phyloP scores from a whole-genome alignment of 1,284 basidiomycete genomes.

The Phlebopus sp. region DNA sequence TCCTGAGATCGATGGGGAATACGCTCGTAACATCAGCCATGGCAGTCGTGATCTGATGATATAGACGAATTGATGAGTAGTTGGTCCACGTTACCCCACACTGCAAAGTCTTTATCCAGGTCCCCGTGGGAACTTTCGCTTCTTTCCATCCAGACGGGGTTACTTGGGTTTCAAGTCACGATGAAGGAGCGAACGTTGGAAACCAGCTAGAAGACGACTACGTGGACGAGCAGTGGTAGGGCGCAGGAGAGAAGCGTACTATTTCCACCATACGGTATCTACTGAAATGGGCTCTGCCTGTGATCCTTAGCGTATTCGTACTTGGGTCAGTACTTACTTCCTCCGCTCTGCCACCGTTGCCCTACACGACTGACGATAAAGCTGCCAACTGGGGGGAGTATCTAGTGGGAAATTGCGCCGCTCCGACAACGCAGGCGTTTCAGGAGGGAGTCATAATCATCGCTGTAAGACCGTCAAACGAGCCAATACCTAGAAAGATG shows the following conservation, averaged over 20 bases:
- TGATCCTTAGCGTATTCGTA: background rate
- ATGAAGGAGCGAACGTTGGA: slow-evolving; percentile 9
- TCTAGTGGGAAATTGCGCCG: too few species aligned
- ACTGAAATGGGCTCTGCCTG: background rate
- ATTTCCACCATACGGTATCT: slow-evolving; percentile 12
- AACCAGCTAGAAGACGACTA: slow-evolving; percentile 11
- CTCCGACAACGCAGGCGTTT: too few species aligned
- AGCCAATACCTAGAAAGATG: background rate
- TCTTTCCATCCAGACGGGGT: background rate
- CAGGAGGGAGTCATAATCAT: too few species aligned
- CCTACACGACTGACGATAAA: too few species aligned
- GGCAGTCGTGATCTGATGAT: slow-evolving; percentile 14
- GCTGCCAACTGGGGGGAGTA: too few species aligned
- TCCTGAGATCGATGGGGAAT: slow-evolving; percentile 75
- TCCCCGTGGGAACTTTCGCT: slow-evolving; percentile 25
- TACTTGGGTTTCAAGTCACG: background rate
- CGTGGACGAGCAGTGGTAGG: slow-evolving; percentile 8
- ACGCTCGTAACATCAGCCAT: slow-evolving; percentile 41
- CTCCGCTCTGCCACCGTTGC: background rate
- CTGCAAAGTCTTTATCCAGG: slow-evolving; percentile 17
- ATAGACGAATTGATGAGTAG: background rate
- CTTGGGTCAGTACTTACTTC: slow-evolving; percentile 10
- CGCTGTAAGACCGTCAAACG: background rate
- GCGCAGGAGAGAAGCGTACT: background rate
- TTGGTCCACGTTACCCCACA: background rate